Conservation (phyloP, 768 basidiomycete species). For the Kwoniella botswanensis region DNA sequence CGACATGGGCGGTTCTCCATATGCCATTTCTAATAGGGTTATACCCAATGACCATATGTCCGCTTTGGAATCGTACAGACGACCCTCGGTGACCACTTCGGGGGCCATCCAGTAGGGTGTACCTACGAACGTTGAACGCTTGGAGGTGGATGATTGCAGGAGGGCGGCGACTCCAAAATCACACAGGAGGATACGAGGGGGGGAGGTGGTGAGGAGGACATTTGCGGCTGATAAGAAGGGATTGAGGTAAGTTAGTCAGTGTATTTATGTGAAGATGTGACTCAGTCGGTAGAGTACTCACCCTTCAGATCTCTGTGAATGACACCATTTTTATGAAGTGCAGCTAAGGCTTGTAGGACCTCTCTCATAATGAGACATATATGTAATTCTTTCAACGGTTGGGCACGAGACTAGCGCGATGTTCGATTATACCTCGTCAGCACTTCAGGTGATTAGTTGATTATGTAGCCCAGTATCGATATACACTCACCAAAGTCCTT, state of each 20-base stretch:
- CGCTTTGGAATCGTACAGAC: slow-evolving; percentile 95
- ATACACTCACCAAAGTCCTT: slow-evolving; percentile 67
- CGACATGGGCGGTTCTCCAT: slow-evolving; percentile 92
- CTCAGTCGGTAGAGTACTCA: slow-evolving; percentile 31
- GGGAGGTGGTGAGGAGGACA: slow-evolving; percentile 77
- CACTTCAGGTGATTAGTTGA: background rate
- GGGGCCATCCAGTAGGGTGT: slow-evolving; percentile 99
- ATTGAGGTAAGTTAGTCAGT: background rate
- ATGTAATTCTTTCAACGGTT: slow-evolving; percentile 84
- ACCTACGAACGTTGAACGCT: slow-evolving; percentile 93
- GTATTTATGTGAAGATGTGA: background rate
- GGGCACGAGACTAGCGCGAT: slow-evolving; percentile 72
- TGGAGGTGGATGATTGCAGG: slow-evolving; percentile 73
- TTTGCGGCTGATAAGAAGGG: slow-evolving; percentile 71
- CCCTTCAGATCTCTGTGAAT: slow-evolving; percentile 96
- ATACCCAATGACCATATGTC: slow-evolving; percentile 99
- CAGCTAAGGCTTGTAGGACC: slow-evolving; percentile 80
- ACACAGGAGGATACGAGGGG: slow-evolving; percentile 91
- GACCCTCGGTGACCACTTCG: slow-evolving; percentile 84
- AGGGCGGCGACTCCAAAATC: slow-evolving; percentile 98
- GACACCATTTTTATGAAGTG: slow-evolving; percentile 89
- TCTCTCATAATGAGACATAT: slow-evolving; percentile 86
- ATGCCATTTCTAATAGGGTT: slow-evolving; percentile 93
- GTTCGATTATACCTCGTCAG: background rate
- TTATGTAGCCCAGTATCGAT: too few relatives aligned